Percentiles rank a stretch among this genome's conserved stretches.
These are phyloP conservation scores for Tricholoma hemisulphureum DNA, from an alignment of 768 basidiomycete species.

Conservation along the genomic window DNA sequence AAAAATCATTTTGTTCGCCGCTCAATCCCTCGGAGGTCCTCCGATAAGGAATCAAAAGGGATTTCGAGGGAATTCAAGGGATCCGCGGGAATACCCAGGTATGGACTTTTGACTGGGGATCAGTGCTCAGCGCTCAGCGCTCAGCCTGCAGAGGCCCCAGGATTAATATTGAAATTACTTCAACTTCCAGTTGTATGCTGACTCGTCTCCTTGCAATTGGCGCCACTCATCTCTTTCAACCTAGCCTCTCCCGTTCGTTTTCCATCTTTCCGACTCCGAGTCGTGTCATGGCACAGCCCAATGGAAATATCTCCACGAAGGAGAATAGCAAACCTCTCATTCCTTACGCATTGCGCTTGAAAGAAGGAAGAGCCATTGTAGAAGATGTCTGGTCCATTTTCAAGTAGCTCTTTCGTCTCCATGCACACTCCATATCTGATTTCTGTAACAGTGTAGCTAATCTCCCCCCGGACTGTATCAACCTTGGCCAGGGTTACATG, in stretches of 20 bases:
- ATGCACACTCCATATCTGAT: conserved; percentile 8
- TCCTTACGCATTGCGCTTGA: conserved; percentile 69
- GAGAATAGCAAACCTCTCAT: conserved; percentile 47
- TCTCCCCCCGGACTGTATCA: conserved; percentile 88
- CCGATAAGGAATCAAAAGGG: too few relatives aligned
- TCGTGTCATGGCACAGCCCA: conserved; percentile 11
- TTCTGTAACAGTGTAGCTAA: conserved; percentile 67
- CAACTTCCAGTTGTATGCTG: background rate
- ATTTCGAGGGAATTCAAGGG: too few relatives aligned
- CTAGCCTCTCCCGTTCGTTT: conserved; percentile 7
- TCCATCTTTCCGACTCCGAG: conserved; percentile 19
- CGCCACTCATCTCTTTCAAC: background rate
- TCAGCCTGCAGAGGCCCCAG: too few relatives aligned
- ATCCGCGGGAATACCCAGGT: too few relatives aligned
- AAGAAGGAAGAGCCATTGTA: conserved; percentile 72
- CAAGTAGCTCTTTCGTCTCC: conserved; percentile 51
- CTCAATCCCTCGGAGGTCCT: too few relatives aligned
- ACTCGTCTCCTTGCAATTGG: background rate
- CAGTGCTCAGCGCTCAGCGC: too few relatives aligned
- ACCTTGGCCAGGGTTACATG: conserved; percentile 95
- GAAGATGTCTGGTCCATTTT: conserved; percentile 92
- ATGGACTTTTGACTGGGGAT: too few relatives aligned
- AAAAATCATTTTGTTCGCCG: too few relatives aligned
- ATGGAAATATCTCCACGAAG: conserved; percentile 20
- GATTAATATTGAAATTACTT: background rate